phyloP scores from a whole-genome alignment of 2,329 filamentous ascomycete genomes.

The Aspergillus piperis region DNA sequence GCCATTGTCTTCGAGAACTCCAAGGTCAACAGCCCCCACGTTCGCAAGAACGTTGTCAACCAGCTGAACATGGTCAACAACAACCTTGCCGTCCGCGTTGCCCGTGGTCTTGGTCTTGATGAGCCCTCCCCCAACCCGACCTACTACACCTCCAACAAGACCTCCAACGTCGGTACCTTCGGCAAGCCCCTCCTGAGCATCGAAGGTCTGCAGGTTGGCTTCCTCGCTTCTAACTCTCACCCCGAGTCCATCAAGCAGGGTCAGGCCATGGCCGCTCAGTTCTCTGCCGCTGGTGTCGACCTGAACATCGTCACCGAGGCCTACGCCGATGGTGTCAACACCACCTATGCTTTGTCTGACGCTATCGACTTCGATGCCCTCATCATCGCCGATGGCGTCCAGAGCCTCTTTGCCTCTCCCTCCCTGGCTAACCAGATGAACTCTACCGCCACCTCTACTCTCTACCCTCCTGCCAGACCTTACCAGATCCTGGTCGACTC shows the following conservation, averaged over 20 bases:
- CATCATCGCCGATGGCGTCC: conserved; percentile 58
- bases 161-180: conserved; percentile 62
- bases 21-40: conserved; percentile 57
- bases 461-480: conserved; percentile 66
- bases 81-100: conserved; percentile 67
- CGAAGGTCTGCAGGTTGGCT: conserved; percentile 64
- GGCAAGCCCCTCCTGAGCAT: conserved; percentile 60
- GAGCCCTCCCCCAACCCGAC: conserved; percentile 61
- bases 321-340: conserved; percentile 56
- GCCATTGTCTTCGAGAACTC: conserved; percentile 71
- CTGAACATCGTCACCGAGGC: conserved; percentile 63
- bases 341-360: conserved; percentile 66
- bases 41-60: conserved; percentile 66
- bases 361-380: conserved; percentile 50
- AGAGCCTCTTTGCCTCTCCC: conserved; percentile 50
- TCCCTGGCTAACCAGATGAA: conserved; percentile 29
- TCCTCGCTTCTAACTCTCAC: conserved; percentile 55
- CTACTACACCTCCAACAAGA: conserved; percentile 71
- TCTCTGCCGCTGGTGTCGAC: conserved; percentile 50
- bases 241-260: conserved; percentile 62
- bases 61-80: conserved; percentile 70
- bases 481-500: conserved; percentile 62
- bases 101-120: conserved; percentile 59
- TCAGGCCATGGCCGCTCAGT: conserved; percentile 51
- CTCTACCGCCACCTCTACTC: conserved; percentile 43